Evolutionary conservation across 2,329 filamentous ascomycete genomes (phyloP).

Genomic region (Sarocladiaceae sp.): DNA sequence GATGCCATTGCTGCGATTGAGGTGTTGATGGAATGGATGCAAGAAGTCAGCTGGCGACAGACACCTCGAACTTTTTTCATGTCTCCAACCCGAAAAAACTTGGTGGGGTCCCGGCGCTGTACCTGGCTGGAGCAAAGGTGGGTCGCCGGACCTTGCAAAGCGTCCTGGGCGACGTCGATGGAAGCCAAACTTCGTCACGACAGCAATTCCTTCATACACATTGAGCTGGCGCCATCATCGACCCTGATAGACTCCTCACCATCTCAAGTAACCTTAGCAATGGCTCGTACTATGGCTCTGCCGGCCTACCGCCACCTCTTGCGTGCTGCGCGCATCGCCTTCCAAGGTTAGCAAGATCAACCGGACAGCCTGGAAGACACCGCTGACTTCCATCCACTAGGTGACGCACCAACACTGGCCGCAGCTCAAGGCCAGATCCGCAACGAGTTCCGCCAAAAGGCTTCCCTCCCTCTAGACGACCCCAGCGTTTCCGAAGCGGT

Average conservation of each 20-base stretch:
- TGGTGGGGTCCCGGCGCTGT: not conserved
- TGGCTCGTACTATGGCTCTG: constrained; percentile 52
- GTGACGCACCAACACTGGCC: constrained; percentile 62
- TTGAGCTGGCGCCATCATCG: not conserved
- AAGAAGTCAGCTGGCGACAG: constrained; percentile 15
- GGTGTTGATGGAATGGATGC: constrained; percentile 14
- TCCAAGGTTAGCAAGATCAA: constrained; percentile 57
- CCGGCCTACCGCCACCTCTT: constrained; percentile 77
- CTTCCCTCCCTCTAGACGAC: constrained; percentile 49
- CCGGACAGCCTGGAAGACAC: not conserved
- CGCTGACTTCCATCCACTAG: constrained; percentile 36
- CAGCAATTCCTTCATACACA: not conserved
- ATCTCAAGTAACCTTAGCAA: not conserved
- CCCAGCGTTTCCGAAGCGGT: constrained; percentile 61
- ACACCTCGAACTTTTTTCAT: constrained; percentile 11
- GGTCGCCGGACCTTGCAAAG: not conserved
- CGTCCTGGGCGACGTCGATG: not conserved
- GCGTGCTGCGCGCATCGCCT: constrained; percentile 77
- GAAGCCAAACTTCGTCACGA: not conserved
- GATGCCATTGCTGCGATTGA: constrained; percentile 53
- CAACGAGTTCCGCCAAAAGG: constrained; percentile 66
- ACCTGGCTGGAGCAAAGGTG: not conserved
- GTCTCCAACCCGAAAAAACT: not conserved
- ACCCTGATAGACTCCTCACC: not conserved
- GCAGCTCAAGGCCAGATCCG: constrained; percentile 73